phyloP scores from a whole-genome alignment of 306 rosid genomes.

The Gastrolobium villosum region DNA sequence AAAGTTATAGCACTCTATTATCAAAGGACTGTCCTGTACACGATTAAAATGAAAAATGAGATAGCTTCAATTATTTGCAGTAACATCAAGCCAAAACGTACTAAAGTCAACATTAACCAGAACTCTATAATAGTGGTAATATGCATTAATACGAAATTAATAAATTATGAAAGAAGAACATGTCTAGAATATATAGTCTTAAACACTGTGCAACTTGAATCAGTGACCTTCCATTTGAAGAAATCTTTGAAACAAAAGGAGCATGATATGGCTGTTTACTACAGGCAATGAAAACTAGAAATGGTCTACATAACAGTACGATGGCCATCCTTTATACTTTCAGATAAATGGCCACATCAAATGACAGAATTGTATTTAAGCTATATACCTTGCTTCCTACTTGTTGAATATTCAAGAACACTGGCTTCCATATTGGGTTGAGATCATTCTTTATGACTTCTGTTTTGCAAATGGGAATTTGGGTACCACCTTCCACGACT shows the following conservation, averaged over 20 bases:
- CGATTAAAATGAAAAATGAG: slow-evolving; percentile 46
- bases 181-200: slow-evolving; percentile 14
- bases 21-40: slow-evolving; percentile 75
- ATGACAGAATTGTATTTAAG: slow-evolving; percentile 11
- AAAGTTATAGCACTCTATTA: slow-evolving; percentile 83
- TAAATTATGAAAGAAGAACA: slow-evolving; percentile 9
- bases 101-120: slow-evolving; percentile 11
- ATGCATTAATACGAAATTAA: neutral
- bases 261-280: slow-evolving; percentile 16
- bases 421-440: slow-evolving; percentile 75
- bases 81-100: neutral
- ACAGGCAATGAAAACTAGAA: slow-evolving; percentile 25
- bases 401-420: slow-evolving; percentile 79
- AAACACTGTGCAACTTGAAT: slow-evolving; percentile 20
- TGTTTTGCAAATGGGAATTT: slow-evolving; percentile 80
- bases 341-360: neutral
- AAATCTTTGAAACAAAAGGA: slow-evolving; percentile 4
- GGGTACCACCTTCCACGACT: slow-evolving; percentile 62
- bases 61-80: slow-evolving; percentile 28
- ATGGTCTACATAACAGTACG: slow-evolving; percentile 30
- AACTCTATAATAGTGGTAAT: slow-evolving; percentile 6
- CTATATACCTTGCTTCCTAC: slow-evolving; percentile 81
- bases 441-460: slow-evolving; percentile 81
- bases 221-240: neutral
- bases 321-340: neutral